A percentile compares a stretch with the other conserved stretches of the same genome.
Evolutionary conservation across 2,329 filamentous ascomycete species (phyloP).

Genomic region (Gaeumannomyces sp.): DNA sequence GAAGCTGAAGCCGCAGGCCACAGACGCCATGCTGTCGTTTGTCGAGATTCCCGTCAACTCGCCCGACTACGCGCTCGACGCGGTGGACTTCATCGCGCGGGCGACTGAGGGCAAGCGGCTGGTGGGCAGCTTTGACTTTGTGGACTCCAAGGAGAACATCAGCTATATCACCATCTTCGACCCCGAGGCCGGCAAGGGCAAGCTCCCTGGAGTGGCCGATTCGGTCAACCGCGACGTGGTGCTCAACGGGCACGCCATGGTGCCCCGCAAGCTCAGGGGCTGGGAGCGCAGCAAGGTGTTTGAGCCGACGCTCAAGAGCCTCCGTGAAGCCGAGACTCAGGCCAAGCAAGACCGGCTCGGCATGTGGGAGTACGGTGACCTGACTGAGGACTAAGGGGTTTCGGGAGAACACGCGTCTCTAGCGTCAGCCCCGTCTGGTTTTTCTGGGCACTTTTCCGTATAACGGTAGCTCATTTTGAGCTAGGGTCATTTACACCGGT

Average conservation of each 20-base stretch:
- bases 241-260: slow-evolving; percentile 78
- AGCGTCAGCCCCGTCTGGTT: too few relatives aligned
- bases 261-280: slow-evolving; percentile 81
- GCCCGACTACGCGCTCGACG: slow-evolving; percentile 76
- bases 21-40: slow-evolving; percentile 81
- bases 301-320: slow-evolving; percentile 61
- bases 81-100: slow-evolving; percentile 68
- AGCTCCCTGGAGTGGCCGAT: slow-evolving; percentile 47
- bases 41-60: slow-evolving; percentile 73
- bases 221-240: slow-evolving; percentile 89
- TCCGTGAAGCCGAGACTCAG: slow-evolving; percentile 67
- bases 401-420: neutral
- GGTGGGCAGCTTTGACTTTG: slow-evolving; percentile 85
- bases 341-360: slow-evolving; percentile 77
- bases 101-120: slow-evolving; percentile 69
- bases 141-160: slow-evolving; percentile 70
- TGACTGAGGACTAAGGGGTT: slow-evolving; percentile 72
- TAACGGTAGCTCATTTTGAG: slow-evolving; percentile 8
- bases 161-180: slow-evolving; percentile 88
- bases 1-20: slow-evolving; percentile 80
- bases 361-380: slow-evolving; percentile 98
- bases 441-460: neutral
- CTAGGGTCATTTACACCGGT: neutral
- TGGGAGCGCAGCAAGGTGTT: slow-evolving; percentile 76
- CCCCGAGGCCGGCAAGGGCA: slow-evolving; percentile 52